phyloP scores from a whole-genome alignment of 805 yeast species.

The Wickerhamiella vanderwaltii region DNA sequence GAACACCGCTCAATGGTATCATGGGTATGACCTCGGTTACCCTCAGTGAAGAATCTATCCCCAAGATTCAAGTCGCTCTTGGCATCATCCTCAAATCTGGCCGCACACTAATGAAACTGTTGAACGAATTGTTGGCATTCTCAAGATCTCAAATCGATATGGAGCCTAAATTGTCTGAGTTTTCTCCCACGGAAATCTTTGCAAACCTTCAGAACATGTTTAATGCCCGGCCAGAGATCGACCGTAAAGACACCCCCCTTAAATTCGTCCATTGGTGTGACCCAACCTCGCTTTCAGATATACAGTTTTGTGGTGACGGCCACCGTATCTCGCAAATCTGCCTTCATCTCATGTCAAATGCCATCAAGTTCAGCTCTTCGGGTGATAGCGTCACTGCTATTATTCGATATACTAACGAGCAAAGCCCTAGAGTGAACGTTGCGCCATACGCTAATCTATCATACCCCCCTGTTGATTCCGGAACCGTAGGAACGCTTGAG shows the following conservation, averaged over 20 bases:
- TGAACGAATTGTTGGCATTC: conserved; percentile 81
- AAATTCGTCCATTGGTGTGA: conserved; percentile 46
- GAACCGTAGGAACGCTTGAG: conserved; percentile 30
- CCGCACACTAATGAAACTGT: conserved; percentile 71
- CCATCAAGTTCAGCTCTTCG: conserved; percentile 80
- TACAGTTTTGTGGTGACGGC: conserved; percentile 65
- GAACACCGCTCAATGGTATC: conserved; percentile 93
- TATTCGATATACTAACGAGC: conserved; percentile 10
- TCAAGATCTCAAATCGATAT: conserved; percentile 76
- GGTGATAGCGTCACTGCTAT: conserved; percentile 25
- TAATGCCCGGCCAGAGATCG: conserved; percentile 40
- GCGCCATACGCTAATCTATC: neutral
- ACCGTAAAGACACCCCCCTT: conserved; percentile 35
- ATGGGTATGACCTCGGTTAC: conserved; percentile 93
- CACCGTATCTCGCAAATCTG: conserved; percentile 80
- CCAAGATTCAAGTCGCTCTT: conserved; percentile 56
- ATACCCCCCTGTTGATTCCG: neutral
- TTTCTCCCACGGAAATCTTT: conserved; percentile 62
- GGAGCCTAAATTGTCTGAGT: conserved; percentile 72
- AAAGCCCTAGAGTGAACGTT: conserved; percentile 1
- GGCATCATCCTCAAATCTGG: conserved; percentile 81
- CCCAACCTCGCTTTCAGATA: conserved; percentile 40
- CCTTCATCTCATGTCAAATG: conserved; percentile 81
- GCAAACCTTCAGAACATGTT: conserved; percentile 73
- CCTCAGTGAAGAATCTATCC: conserved; percentile 63